These are phyloP conservation scores for Lentinus polychrous DNA, from an alignment of 1,284 basidiomycete species.

Conservation along the genomic window DNA sequence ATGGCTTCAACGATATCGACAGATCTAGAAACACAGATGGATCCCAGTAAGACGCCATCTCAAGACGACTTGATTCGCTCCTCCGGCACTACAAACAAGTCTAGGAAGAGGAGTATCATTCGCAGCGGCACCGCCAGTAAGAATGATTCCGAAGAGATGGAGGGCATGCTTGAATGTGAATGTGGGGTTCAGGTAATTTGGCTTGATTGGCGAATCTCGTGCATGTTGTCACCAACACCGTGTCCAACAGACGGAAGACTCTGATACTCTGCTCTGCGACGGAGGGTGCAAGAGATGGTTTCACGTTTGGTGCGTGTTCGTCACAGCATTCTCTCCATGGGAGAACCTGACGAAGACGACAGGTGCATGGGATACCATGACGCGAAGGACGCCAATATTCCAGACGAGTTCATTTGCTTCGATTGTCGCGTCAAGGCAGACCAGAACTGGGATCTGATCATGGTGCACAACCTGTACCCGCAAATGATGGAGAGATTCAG, in stretches of 20 bases:
- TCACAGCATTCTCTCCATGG: not conserved
- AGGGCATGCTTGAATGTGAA: slow-evolving; percentile 42
- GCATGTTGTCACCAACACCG: not conserved
- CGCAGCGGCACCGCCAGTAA: slow-evolving; percentile 1
- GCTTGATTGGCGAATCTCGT: slow-evolving; percentile 1
- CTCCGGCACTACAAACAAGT: slow-evolving; percentile 16
- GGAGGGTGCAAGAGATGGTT: slow-evolving; percentile 64
- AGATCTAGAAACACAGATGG: slow-evolving; percentile 47
- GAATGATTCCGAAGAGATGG: slow-evolving; percentile 10
- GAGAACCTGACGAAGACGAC: too few species aligned
- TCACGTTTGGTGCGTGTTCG: slow-evolving; percentile 67
- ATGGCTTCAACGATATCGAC: not conserved
- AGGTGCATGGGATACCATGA: slow-evolving; percentile 82
- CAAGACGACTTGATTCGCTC: slow-evolving; percentile 32
- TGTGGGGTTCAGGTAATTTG: slow-evolving; percentile 56
- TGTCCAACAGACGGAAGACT: slow-evolving; percentile 28
- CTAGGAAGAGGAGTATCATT: not conserved
- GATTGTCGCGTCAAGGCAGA: slow-evolving; percentile 63
- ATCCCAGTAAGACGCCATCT: slow-evolving; percentile 26
- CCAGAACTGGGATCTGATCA: slow-evolving; percentile 61
- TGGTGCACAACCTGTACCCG: slow-evolving; percentile 44
- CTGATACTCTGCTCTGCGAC: slow-evolving; percentile 53
- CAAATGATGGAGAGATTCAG: slow-evolving; percentile 56
- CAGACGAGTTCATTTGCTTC: slow-evolving; percentile 55
- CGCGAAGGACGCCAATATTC: slow-evolving; percentile 46